phyloP scores from a whole-genome alignment of 306 rosid genomes.

The Acmispon strigosus region DNA sequence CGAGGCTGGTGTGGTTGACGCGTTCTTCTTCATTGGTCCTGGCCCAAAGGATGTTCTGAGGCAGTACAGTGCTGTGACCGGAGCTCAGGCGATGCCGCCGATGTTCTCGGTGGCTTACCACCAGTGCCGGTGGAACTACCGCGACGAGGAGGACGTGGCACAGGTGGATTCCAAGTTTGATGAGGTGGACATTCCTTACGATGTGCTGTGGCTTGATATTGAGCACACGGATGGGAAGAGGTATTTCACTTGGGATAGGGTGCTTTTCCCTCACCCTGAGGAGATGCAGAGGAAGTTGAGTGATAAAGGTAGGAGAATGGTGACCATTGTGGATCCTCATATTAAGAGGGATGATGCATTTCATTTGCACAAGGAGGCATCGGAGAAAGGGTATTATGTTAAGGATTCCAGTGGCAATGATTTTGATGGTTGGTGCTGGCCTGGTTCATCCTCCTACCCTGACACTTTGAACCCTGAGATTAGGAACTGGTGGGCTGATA shows the following conservation, averaged over 20 bases:
- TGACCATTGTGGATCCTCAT: conserved; percentile 94
- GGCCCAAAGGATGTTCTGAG: conserved; percentile 69
- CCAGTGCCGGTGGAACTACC: conserved; percentile 92
- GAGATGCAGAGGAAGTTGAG: conserved; percentile 91
- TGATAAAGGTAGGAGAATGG: conserved; percentile 85
- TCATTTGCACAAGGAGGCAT: conserved; percentile 75
- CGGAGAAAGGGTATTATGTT: conserved; percentile 74
- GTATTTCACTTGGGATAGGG: conserved; percentile 86
- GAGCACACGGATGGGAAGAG: conserved; percentile 92
- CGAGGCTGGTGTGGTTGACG: conserved; percentile 84
- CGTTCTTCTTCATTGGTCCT: conserved; percentile 81
- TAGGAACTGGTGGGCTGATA: conserved; percentile 92
- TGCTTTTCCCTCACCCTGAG: conserved; percentile 79
- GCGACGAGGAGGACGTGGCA: conserved; percentile 93
- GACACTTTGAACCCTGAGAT: conserved; percentile 72
- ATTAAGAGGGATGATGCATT: conserved; percentile 72
- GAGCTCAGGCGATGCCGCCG: conserved; percentile 74
- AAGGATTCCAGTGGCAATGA: conserved; percentile 86
- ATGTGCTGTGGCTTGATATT: conserved; percentile 96
- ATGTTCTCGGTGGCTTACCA: conserved; percentile 79
- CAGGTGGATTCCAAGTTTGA: conserved; percentile 89
- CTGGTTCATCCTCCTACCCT: conserved; percentile 86
- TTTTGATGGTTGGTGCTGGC: conserved; percentile 98
- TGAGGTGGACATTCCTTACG: conserved; percentile 85
- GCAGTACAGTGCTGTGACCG: conserved; percentile 84